Evolutionary conservation across 352 stramenopile species (phyloP).

Genomic region (Phytophthora agathidicida): DNA sequence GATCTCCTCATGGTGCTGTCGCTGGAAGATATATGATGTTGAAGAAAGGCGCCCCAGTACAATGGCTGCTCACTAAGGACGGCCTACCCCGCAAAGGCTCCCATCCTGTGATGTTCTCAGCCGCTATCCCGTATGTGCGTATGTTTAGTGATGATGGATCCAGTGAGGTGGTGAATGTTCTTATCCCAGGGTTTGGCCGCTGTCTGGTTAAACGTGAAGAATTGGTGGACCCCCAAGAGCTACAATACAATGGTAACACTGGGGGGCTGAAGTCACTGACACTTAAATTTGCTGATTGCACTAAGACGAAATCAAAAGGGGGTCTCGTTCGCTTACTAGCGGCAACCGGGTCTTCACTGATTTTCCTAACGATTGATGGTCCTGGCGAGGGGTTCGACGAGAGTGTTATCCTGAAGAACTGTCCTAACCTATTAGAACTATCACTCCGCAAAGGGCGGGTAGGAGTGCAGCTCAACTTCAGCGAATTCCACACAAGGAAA

Average conservation of each 20-base stretch:
- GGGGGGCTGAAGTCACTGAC: conserved; percentile 8
- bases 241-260: background rate
- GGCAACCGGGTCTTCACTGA: conserved; percentile 1
- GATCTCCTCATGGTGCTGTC: background rate
- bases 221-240: background rate
- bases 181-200: conserved; percentile 16
- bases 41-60: conserved; percentile 9
- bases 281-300: conserved; percentile 6
- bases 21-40: conserved; percentile 3
- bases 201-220: conserved; percentile 8
- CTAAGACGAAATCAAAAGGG: background rate
- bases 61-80: background rate
- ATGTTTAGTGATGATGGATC: conserved; percentile 11
- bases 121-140: conserved; percentile 4
- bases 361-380: conserved; percentile 9
- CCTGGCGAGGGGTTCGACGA: conserved; percentile 1
- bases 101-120: background rate
- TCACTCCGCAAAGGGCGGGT: conserved; percentile 6
- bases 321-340: conserved; percentile 5
- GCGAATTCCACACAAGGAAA: conserved; percentile 6
- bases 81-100: background rate
- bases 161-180: conserved; percentile 13
- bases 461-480: conserved; percentile 12
- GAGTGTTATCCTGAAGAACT: conserved; percentile 8
- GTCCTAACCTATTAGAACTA: conserved; percentile 11